Evolutionary conservation across 805 yeast genomes (phyloP), one percentile per base, ranked within the genome.

Genomic region (Torulaspora franciscae): DNA sequence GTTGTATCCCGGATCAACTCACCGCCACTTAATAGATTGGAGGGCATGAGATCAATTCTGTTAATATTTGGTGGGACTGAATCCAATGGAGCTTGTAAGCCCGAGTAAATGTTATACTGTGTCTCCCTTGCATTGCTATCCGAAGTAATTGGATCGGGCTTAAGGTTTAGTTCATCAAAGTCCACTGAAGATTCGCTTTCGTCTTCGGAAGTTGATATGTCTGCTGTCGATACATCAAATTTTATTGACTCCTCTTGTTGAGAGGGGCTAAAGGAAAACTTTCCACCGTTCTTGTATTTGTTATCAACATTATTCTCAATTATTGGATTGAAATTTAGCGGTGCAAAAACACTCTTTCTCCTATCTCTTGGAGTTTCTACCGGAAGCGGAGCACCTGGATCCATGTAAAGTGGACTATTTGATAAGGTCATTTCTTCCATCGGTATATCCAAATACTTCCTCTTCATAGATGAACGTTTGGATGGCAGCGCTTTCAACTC

Each of bases 271-370:
- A 64, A 50, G 1, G 81, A 89, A 59, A 85, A 91, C 58, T 90
- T 85, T 1, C 99, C 99, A 5, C 99, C 99, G 51, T 75, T 75
- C 9, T 83, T 82, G 57, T 91, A 91, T 58, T 91, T 91, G 45
- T 85, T 80, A 59, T 91, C 98, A 32, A 91, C 81, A 46, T 77
- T 80, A 37, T 77, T 75, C 45, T 80, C 81, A 43, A 87, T 83
- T 14, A 83, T 75, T 0, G 96, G 95, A 55, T 86, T 84, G 66
- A 89, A 90, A 33, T 76, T 73, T 33, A 89, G 69, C 0, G 95
- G 95, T 0, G 95, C 85, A 64, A 88, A 90, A 0, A 83, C 79
- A 34, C 95, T 85, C 45, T 68, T 76, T 41, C 62, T 68, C 40
- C 62, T 65, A 8, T 68, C 75, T 33, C 60, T 71, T n/a, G 77